These are phyloP conservation scores for Trichoderma citrinoviride DNA, from an alignment of 2,329 filamentous ascomycete genomes.

Conservation along the genomic window DNA sequence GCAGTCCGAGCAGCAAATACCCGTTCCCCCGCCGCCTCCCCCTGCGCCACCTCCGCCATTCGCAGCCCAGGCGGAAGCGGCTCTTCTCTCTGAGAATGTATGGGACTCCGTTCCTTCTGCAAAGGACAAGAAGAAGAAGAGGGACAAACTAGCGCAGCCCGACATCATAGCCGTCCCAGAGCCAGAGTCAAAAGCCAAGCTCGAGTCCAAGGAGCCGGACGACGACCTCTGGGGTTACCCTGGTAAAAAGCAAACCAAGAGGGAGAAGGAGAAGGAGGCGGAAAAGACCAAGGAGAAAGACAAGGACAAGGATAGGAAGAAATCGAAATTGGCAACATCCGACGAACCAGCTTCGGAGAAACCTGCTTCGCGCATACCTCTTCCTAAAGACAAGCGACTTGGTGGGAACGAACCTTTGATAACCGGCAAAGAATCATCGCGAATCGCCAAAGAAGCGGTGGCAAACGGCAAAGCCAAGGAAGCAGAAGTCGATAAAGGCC, in stretches of 20 bases:
- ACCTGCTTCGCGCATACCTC: not conserved
- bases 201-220: constrained; percentile 25
- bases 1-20: not conserved
- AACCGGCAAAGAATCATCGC: not conserved
- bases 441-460: too few relatives aligned
- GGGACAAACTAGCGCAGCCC: constrained; percentile 29
- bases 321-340: not conserved
- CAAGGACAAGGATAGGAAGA: constrained; percentile 23
- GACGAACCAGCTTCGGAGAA: not conserved
- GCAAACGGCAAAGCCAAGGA: not conserved
- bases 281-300: constrained; percentile 28
- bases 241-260: constrained; percentile 32
- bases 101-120: constrained; percentile 3
- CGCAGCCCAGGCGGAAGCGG: not conserved
- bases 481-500: not conserved
- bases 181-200: constrained; percentile 26
- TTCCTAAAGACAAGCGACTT: not conserved
- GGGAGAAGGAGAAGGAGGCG: constrained; percentile 29
- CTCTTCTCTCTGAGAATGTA: constrained; percentile 12
- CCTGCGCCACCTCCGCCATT: not conserved
- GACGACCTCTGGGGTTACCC: constrained; percentile 28
- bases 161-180: constrained; percentile 29
- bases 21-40: constrained; percentile 8
- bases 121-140: constrained; percentile 31
- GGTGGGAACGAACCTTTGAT: constrained; percentile 27